Percentiles rank a stretch among this genome's conserved stretches.
Conservation (phyloP, 1,284 basidiomycete genomes). For the Cryptococcus sp. region DNA sequence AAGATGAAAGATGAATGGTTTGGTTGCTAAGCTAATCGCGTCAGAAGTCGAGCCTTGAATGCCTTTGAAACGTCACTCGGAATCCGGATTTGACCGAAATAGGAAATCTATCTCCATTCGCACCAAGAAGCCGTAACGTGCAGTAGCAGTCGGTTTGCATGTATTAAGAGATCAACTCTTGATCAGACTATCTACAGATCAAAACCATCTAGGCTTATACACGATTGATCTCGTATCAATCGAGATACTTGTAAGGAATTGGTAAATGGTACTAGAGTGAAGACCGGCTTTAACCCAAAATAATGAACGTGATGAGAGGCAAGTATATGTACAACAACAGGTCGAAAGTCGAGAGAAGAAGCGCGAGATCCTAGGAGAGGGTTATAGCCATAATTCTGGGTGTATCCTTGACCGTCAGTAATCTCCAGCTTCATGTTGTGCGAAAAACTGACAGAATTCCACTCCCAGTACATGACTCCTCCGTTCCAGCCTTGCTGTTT, state of each 20-base stretch:
- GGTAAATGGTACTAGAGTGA: neutral
- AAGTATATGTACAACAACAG: neutral
- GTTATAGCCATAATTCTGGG: neutral
- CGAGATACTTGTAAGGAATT: neutral
- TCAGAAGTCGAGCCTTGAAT: neutral
- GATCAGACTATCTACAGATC: too few relatives aligned
- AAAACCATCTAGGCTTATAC: neutral
- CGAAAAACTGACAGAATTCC: constrained; percentile 21
- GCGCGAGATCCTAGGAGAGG: neutral
- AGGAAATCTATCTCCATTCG: neutral
- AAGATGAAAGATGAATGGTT: too few relatives aligned
- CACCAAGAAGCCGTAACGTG: too few relatives aligned
- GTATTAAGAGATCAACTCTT: too few relatives aligned
- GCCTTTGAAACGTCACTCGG: too few relatives aligned
- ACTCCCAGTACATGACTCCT: constrained; percentile 50
- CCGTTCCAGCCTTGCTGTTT: constrained; percentile 41
- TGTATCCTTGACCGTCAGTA: neutral
- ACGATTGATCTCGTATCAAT: neutral
- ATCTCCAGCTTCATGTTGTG: neutral
- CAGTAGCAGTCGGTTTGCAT: too few relatives aligned
- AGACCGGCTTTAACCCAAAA: neutral
- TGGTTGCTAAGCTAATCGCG: neutral
- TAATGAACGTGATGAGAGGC: neutral
- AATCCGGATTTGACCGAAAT: neutral
- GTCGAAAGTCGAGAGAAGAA: neutral